A percentile compares a stretch with the other conserved stretches of the same genome.
phyloP scores from a whole-genome alignment of 2,329 filamentous ascomycete species.

The Fusarium fujikuroi region DNA sequence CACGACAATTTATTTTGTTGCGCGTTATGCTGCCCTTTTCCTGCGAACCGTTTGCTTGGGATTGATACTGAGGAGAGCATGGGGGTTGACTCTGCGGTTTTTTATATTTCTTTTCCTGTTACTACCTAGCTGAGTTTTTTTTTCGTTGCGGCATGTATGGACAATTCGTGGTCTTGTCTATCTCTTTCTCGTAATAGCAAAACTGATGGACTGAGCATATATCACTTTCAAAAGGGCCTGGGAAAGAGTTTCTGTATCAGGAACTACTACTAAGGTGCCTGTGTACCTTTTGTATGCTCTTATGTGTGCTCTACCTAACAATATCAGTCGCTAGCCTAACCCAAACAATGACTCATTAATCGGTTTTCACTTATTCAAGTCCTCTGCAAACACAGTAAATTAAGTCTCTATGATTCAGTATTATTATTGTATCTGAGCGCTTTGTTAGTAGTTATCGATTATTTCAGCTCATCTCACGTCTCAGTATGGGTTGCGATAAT shows the following conservation, averaged over 20 bases:
- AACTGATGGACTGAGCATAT: not conserved
- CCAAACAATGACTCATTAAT: not conserved
- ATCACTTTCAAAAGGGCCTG: not conserved
- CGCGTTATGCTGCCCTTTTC: conserved; percentile 44
- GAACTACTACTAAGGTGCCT: not conserved
- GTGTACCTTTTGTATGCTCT: not conserved
- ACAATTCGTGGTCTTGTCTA: conserved; percentile 5
- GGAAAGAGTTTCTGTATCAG: not conserved
- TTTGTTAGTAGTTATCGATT: not conserved
- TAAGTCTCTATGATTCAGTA: not conserved
- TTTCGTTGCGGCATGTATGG: conserved; percentile 18
- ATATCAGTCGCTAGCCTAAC: not conserved
- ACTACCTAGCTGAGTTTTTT: conserved; percentile 37
- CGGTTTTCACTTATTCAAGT: not conserved
- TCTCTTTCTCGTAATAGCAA: not conserved
- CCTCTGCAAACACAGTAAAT: not conserved
- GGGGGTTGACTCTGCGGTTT: conserved; percentile 44
- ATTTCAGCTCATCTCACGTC: not conserved
- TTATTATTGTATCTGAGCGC: not conserved
- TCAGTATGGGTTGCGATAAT: not conserved
- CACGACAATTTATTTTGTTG: conserved; percentile 38
- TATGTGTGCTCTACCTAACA: not conserved
- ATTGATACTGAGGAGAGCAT: conserved; percentile 43
- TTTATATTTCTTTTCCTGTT: conserved; percentile 20
- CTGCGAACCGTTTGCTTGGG: conserved; percentile 43